A percentile compares a stretch with the other conserved stretches of the same genome.
phyloP scores from a whole-genome alignment of 2,329 filamentous ascomycete species.

The Colletotrichum cuscutae region DNA sequence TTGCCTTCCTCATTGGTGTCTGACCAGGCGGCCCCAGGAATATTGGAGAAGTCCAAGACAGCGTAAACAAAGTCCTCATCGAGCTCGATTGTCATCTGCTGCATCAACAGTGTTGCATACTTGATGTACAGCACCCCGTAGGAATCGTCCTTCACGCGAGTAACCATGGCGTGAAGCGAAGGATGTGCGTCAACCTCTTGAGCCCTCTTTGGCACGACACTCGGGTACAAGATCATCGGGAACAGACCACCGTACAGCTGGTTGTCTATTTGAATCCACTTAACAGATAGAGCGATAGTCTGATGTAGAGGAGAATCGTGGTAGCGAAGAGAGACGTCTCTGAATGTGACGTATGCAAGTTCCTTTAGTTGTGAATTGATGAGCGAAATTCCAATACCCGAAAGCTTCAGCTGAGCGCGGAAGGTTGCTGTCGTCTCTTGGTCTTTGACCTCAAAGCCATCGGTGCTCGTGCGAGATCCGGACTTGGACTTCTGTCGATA shows the following conservation, averaged over 20 bases:
- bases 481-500: constrained; percentile 73
- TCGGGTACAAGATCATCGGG: constrained; percentile 95
- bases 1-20: constrained; percentile 81
- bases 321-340: constrained; percentile 90
- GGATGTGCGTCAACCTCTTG: constrained; percentile 97
- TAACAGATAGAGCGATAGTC: constrained; percentile 88
- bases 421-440: constrained; percentile 89
- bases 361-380: constrained; percentile 94
- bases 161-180: constrained; percentile 91
- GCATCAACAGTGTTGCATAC: constrained; percentile 91
- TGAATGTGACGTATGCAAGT: constrained; percentile 90
- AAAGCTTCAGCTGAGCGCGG: constrained; percentile 86
- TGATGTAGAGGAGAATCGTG: constrained; percentile 95
- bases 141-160: constrained; percentile 96
- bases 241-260: constrained; percentile 98
- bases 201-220: constrained; percentile 95
- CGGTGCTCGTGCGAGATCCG: constrained; percentile 61
- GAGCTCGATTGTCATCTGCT: constrained; percentile 98
- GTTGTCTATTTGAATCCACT: constrained; percentile 99
- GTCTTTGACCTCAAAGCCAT: constrained; percentile 94
- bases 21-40: constrained; percentile 89
- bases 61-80: constrained; percentile 99
- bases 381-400: constrained; percentile 91
- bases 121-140: constrained; percentile 99
- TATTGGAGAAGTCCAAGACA: constrained; percentile 92